Evolutionary conservation across 495 filamentous ascomycete genomes (phyloP), one percentile per base, ranked within the genome.

Genomic region (Tuber indicum): DNA sequence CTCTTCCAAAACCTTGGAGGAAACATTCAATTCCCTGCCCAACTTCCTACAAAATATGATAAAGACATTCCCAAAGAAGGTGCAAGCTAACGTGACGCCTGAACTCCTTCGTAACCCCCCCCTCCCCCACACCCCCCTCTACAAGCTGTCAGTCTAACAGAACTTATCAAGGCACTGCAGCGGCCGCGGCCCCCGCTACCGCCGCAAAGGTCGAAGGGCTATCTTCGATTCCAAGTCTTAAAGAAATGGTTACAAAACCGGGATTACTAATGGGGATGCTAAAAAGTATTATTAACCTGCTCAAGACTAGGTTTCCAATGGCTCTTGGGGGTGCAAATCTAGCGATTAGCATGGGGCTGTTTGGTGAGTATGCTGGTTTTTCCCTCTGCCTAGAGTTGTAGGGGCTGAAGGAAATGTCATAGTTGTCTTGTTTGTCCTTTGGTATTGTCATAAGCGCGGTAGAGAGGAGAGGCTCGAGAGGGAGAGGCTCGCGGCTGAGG

Each of bases 371-470:
- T 72, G 47, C 45, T 71, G 45, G 32, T 72, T 73, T 8, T 71
- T 71, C 47, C 72, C 73, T 26, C 42, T 2, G 5, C 8, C 26
- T 17, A 39, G 10, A 8, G 23, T n/a, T 17, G 66, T 36, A 46
- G 42, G 42, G 39, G n/a, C 74, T 71, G 39, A 77, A 19, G 46
- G 72, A 7, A 46, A 12, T 45, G 41, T 52, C 26, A 74, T 78
- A 94, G 92, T 98, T 76, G 86, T 99, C 19, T 85, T 99, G 45
- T 93, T 94, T 83, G 92, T 95, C 72, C 89, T 98, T 76, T 99
- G 95, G 95, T 99, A 99, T 84, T 98, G 93, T 84, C 92, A 98
- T 84, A 97, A 97, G 84, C 90, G 96, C 21, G 96, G 96, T 49
- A 89, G 89, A 23, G 96, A 99, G 85, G 90, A 90, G 21, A 87